Conservation (phyloP, 139 green algal species). For the Pseudopediastrum boryanum region DNA sequence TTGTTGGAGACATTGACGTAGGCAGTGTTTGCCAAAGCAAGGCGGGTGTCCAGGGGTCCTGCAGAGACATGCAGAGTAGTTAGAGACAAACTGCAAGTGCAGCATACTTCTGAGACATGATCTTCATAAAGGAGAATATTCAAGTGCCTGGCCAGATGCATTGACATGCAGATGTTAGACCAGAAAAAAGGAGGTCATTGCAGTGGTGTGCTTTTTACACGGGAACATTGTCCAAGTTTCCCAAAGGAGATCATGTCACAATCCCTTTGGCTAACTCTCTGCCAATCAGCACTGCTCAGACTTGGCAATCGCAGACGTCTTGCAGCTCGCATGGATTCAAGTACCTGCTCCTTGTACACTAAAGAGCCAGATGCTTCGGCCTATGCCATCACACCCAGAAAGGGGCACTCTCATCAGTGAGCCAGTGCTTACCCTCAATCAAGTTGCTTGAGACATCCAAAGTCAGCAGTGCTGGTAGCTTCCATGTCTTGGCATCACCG, state of each 20-base stretch:
- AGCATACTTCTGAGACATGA: not conserved
- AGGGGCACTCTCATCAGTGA: too few relatives aligned
- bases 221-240: too few relatives aligned
- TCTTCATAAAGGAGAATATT: not conserved
- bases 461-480: conserved; percentile 7
- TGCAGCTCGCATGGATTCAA: not conserved
- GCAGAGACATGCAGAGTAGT: not conserved
- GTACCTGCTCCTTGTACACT: not conserved
- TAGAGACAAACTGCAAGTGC: not conserved
- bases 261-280: not conserved
- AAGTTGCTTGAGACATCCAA: conserved; percentile 21
- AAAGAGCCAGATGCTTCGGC: not conserved
- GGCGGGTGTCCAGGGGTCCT: not conserved
- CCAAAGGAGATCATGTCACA: not conserved
- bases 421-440: conserved; percentile 17
- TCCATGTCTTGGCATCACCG: not conserved
- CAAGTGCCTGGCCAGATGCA: not conserved
- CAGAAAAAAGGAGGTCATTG: not conserved
- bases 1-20: conserved; percentile 34
- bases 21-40: not conserved
- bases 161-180: not conserved
- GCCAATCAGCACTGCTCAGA: not conserved
- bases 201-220: not conserved
- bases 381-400: not conserved
- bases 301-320: not conserved